A percentile compares a stretch with the other conserved stretches of the same genome.
Evolutionary conservation across 805 yeast species (phyloP).

Genomic region (Myxozyma sirexii): DNA sequence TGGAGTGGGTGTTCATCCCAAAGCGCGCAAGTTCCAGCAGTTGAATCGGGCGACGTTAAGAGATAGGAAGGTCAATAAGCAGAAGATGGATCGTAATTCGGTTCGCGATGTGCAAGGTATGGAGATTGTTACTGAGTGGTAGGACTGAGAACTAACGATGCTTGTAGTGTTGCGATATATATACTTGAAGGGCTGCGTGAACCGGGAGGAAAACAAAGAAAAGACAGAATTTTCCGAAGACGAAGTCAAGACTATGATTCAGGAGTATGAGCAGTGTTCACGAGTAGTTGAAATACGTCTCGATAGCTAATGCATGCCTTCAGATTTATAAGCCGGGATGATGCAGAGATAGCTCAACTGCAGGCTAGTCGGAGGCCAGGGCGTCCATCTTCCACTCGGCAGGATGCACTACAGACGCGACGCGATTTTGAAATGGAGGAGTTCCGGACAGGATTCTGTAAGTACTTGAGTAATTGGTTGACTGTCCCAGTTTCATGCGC

Average conservation of each 20-base stretch:
- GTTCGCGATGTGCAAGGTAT: conserved; percentile 47
- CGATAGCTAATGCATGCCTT: too few species aligned
- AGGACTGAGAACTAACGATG: not conserved
- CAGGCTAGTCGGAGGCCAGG: conserved; percentile 75
- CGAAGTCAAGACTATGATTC: conserved; percentile 64
- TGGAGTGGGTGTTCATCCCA: conserved; percentile 68
- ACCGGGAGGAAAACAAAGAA: conserved; percentile 41
- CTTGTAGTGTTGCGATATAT: conserved; percentile 52
- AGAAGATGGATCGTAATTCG: conserved; percentile 56
- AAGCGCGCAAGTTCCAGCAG: conserved; percentile 85
- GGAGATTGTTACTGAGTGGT: conserved; percentile 13
- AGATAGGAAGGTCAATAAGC: conserved; percentile 66
- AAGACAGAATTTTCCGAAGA: conserved; percentile 52
- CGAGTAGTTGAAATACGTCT: too few species aligned
- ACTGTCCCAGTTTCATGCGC: too few species aligned
- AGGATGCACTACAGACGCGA: conserved; percentile 64
- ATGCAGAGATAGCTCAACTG: conserved; percentile 70
- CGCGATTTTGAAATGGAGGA: conserved; percentile 63
- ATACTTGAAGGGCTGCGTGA: conserved; percentile 63
- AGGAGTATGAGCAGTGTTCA: too few species aligned
- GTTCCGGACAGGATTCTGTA: conserved; percentile 63
- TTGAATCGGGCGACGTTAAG: conserved; percentile 84
- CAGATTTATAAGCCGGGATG: conserved; percentile 64
- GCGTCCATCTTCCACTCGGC: conserved; percentile 76
- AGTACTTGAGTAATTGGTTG: conserved; percentile 9